Conservation (phyloP, 2,329 filamentous ascomycete genomes). For the Stagonosporopsis rhizophila region DNA sequence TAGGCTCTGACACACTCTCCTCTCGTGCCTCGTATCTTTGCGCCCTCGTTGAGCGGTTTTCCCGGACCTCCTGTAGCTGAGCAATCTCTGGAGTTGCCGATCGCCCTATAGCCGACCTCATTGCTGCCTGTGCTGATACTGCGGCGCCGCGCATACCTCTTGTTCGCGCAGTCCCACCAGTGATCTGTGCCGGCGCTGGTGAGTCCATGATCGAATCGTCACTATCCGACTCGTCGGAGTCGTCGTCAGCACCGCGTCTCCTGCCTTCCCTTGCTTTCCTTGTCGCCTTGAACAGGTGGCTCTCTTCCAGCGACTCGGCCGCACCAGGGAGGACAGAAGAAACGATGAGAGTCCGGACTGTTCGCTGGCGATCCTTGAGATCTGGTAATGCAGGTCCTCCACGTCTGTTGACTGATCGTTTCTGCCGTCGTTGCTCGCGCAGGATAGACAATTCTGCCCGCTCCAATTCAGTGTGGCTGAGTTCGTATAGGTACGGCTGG, state of each 20-base stretch:
- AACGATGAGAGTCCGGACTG: conserved; percentile 89
- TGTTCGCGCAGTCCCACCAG: conserved; percentile 80
- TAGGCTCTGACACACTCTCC: conserved; percentile 73
- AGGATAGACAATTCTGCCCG: conserved; percentile 91
- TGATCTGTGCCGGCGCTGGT: conserved; percentile 74
- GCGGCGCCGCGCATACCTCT: conserved; percentile 90
- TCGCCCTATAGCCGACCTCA: conserved; percentile 75
- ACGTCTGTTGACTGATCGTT: conserved; percentile 90
- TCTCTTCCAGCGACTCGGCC: conserved; percentile 80
- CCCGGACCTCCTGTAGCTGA: conserved; percentile 72
- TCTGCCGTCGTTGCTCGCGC: conserved; percentile 90
- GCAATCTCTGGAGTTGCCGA: conserved; percentile 88
- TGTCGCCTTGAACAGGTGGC: conserved; percentile 77
- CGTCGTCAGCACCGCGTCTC: conserved; percentile 69
- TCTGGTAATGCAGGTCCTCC: conserved; percentile 95
- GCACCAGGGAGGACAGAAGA: conserved; percentile 92
- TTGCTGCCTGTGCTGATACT: conserved; percentile 82
- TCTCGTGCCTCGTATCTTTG: conserved; percentile 72
- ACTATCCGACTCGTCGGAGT: conserved; percentile 90
- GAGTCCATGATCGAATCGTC: conserved; percentile 88
- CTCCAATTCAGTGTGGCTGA: conserved; percentile 89
- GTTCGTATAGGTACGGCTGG: conserved; percentile 90
- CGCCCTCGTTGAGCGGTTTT: conserved; percentile 72
- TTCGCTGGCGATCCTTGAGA: conserved; percentile 91
- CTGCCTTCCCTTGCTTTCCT: conserved; percentile 57